These are phyloP conservation scores for Sanghuangporus weigelae DNA, from an alignment of 1,284 basidiomycete species.

Conservation along the genomic window DNA sequence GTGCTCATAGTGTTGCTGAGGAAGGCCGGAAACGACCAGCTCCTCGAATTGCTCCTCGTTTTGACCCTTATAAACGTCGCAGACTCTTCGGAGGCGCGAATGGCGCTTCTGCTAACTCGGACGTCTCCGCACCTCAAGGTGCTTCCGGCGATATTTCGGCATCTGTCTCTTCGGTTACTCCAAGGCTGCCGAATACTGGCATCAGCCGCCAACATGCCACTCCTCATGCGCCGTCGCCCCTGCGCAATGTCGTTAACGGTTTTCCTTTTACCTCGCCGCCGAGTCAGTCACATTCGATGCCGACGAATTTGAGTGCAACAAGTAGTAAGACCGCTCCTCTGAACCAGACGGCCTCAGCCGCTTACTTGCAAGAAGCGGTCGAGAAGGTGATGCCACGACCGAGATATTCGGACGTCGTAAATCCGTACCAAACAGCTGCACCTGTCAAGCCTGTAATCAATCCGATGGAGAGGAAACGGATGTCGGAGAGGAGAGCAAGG, in stretches of 20 bases:
- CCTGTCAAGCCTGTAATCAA: constrained; percentile 42
- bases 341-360: constrained; percentile 56
- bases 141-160: not conserved
- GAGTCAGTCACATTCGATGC: not conserved
- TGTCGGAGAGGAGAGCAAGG: constrained; percentile 22
- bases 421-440: constrained; percentile 65
- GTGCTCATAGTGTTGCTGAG: constrained; percentile 34
- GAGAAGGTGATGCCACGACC: constrained; percentile 56
- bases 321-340: not conserved
- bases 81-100: not conserved
- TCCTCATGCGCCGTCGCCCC: constrained; percentile 60
- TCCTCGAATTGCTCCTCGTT: constrained; percentile 27
- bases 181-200: not conserved
- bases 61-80: constrained; percentile 10
- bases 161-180: not conserved
- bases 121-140: not conserved
- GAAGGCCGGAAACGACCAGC: constrained; percentile 34
- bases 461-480: constrained; percentile 33
- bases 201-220: constrained; percentile 29
- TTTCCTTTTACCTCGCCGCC: constrained; percentile 27
- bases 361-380: constrained; percentile 59
- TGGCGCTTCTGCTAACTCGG: too few species aligned
- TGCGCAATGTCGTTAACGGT: constrained; percentile 54
- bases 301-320: not conserved
- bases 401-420: constrained; percentile 52